Evolutionary conservation across 805 yeast genomes (phyloP).

Genomic region (Starmerella bacillaris): DNA sequence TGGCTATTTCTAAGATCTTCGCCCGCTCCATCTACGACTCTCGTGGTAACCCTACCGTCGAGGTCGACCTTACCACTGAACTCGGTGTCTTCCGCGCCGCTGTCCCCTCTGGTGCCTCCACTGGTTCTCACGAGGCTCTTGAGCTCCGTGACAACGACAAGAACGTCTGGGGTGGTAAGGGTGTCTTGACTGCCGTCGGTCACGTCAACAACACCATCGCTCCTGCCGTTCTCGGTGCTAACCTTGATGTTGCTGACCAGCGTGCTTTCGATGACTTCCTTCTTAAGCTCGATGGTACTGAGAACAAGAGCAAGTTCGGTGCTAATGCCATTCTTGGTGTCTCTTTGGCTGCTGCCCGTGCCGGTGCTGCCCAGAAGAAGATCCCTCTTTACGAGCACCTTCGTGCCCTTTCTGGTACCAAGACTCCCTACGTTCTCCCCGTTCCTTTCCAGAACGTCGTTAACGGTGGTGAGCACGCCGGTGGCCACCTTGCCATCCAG

Average conservation of each 20-base stretch:
- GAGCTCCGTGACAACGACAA: conserved; percentile 98
- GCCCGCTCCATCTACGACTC: conserved; percentile 98
- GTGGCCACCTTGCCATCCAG: conserved; percentile 97
- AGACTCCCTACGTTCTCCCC: conserved; percentile 80
- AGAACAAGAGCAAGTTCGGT: conserved; percentile 93
- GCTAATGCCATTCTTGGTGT: conserved; percentile 98
- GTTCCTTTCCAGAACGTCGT: conserved; percentile 97
- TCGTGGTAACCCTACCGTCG: conserved; percentile 99
- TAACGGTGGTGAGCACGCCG: conserved; percentile 99
- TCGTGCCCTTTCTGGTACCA: conserved; percentile 59
- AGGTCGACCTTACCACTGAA: conserved; percentile 86
- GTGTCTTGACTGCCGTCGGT: conserved; percentile 91
- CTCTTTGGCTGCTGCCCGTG: conserved; percentile 90
- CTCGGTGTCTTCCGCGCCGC: conserved; percentile 90
- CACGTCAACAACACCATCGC: conserved; percentile 91
- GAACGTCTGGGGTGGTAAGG: conserved; percentile 96
- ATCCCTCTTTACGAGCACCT: conserved; percentile 89
- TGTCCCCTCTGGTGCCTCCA: conserved; percentile 99
- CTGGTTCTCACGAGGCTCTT: conserved; percentile 96
- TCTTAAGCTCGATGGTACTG: conserved; percentile 79
- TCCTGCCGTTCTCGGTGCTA: conserved; percentile 72
- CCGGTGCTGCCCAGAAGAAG: conserved; percentile 91
- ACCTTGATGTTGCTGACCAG: conserved; percentile 76
- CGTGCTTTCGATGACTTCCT: conserved; percentile 72
- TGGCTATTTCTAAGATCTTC: conserved; percentile 75